A percentile compares a stretch with the other conserved stretches of the same genome.
phyloP scores from a whole-genome alignment of 2,329 filamentous ascomycete species.

The Alternaria novae-zelandiae region DNA sequence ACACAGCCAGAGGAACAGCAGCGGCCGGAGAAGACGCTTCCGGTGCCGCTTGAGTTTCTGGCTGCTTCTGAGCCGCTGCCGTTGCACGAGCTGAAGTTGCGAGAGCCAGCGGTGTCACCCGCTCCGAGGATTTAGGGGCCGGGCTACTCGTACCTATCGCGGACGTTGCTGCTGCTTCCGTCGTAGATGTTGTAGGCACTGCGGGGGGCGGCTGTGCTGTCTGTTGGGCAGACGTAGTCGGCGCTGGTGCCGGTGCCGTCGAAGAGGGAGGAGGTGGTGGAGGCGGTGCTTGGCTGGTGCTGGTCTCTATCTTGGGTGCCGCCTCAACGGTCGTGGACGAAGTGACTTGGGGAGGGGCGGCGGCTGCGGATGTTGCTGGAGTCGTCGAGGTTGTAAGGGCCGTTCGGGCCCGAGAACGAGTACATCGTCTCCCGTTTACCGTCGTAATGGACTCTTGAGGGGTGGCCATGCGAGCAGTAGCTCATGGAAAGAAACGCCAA shows the following conservation, averaged over 20 bases:
- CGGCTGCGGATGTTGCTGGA: conserved; percentile 20
- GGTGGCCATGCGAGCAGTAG: conserved; percentile 47
- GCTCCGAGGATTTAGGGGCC: conserved; percentile 35
- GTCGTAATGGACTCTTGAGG: conserved; percentile 46
- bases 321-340: conserved; percentile 28
- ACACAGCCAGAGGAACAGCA: background rate
- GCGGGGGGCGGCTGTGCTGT: conserved; percentile 16
- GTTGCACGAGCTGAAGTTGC: conserved; percentile 23
- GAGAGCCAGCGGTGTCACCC: conserved; percentile 28
- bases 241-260: conserved; percentile 18
- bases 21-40: background rate
- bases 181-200: conserved; percentile 31
- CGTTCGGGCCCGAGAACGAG: conserved; percentile 45
- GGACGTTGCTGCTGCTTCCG: conserved; percentile 37
- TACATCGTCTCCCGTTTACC: conserved; percentile 49
- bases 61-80: background rate
- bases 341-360: conserved; percentile 27
- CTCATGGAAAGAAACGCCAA: conserved; percentile 41
- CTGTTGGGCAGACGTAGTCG: conserved; percentile 19
- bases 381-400: conserved; percentile 31
- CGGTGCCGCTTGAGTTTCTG: conserved; percentile 3
- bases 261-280: conserved; percentile 23
- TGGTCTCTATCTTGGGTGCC: conserved; percentile 31
- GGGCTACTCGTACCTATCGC: conserved; percentile 43
- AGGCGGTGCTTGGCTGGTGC: conserved; percentile 20